Base-by-base conservation (phyloP, 164 flowering plant genomes). In the Magnolia kwangsiensis region DNA sequence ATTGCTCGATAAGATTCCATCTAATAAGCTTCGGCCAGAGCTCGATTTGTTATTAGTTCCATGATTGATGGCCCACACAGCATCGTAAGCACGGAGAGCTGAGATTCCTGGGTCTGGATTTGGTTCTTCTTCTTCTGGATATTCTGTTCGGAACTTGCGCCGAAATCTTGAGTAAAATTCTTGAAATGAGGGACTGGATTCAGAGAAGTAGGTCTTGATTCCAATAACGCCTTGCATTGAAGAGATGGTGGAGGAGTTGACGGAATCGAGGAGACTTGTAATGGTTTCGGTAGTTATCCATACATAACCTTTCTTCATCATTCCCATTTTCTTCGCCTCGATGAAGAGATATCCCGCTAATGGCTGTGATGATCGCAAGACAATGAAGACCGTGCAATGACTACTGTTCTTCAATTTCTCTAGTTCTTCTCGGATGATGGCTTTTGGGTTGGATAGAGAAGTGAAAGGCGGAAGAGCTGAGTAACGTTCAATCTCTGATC, bases 281-380 rank as follows among this genome's bases (percentile, higher is more conserved):
- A 89, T 23, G 13, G 72, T n/a, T 4, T 81, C 82, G 4, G 82
- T 69, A 49, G 80, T 19, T 11, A 89, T 83, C 90, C 89, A 89
- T 0, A 74, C 87, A 0, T 84, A 81, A 13, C 79, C 87, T 18
- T 71, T 70, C 27, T 77, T 79, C 80, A 83, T 78, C 71, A 87
- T 50, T 23, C 78, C 81, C 70, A 29, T 70, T 14, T 13, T 37
- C 16, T 69, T 78, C 4, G 77, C 80, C 27, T 74, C 74, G 5
- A 18, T 2, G 31, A 78, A 78, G 24, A 78, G 18, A 45, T 50
- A 50, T 8, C 49, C 4, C 8, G 69, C 76, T 13, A 74, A 19
- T 11, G 66, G 13, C 11, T 68, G 1, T 13, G 80, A 74, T 5
- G 71, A 27, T 13, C 59, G 66, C 16, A 55, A 16, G 31, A 77